Evolutionary conservation across 1,139 yeast species (phyloP).

Genomic region (Pichia inconspicua): DNA sequence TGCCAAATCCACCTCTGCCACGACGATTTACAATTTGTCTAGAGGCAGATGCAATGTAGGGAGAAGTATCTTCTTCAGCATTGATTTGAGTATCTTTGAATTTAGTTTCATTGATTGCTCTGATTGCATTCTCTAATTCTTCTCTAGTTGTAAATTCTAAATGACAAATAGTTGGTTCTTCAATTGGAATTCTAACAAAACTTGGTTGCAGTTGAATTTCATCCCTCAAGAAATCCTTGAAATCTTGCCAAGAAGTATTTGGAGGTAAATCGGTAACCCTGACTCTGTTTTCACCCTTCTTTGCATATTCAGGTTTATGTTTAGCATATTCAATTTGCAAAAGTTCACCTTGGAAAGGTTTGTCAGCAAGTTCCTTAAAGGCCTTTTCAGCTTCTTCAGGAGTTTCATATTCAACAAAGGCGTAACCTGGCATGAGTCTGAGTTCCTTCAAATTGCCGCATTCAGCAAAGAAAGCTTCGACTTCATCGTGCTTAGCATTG

Average conservation of each 20-base stretch:
- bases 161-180: conserved; percentile 62
- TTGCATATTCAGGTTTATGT: conserved; percentile 38
- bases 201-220: conserved; percentile 58
- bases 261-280: conserved; percentile 63
- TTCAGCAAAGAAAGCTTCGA: conserved; percentile 58
- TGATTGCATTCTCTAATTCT: conserved; percentile 62
- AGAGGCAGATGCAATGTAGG: conserved; percentile 61
- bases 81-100: conserved; percentile 58
- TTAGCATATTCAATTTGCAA: conserved; percentile 64
- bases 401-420: conserved; percentile 63
- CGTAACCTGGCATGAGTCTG: conserved; percentile 67
- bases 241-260: conserved; percentile 77
- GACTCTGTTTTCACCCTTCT: conserved; percentile 67
- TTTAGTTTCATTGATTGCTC: conserved; percentile 61
- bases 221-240: conserved; percentile 72
- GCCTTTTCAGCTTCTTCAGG: conserved; percentile 63
- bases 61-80: conserved; percentile 73
- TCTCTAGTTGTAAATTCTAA: conserved; percentile 71
- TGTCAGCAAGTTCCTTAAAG: conserved; percentile 46
- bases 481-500: conserved; percentile 46
- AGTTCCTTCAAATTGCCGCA: conserved; percentile 62
- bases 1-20: conserved; percentile 27
- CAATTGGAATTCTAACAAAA: conserved; percentile 64
- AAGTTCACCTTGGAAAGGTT: conserved; percentile 45
- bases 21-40: conserved; percentile 43